phyloP scores from a whole-genome alignment of 495 filamentous ascomycete genomes.

The Aspergillus hancockii region DNA sequence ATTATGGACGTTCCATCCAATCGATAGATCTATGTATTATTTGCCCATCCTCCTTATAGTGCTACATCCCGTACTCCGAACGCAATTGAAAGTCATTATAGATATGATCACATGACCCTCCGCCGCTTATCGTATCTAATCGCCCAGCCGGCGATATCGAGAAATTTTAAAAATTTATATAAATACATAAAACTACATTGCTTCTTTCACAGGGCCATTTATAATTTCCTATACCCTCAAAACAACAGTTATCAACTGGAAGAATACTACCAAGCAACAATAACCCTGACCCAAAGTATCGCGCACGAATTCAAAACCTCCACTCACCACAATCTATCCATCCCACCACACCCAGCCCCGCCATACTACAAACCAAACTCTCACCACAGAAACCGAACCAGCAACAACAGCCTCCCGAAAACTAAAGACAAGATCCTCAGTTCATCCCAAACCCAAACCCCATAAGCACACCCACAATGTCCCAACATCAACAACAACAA shows the following conservation, averaged over 20 bases:
- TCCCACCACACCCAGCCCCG: neutral
- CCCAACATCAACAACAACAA: constrained; percentile 21
- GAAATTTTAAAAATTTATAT: constrained; percentile 15
- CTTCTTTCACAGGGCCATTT: neutral
- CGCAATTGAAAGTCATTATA: neutral
- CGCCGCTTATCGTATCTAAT: constrained; percentile 28
- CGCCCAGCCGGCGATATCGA: constrained; percentile 9
- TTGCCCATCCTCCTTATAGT: neutral
- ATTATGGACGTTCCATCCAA: neutral
- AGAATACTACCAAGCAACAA: neutral
- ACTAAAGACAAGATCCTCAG: neutral
- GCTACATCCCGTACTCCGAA: too few relatives aligned
- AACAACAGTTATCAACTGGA: neutral
- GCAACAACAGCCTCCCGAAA: neutral
- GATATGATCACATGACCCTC: constrained; percentile 20
- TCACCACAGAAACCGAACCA: constrained; percentile 8
- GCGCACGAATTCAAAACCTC: neutral
- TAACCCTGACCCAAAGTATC: neutral
- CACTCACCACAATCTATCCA: neutral
- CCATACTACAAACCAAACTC: neutral
- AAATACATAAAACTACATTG: neutral
- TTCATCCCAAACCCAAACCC: constrained; percentile 4
- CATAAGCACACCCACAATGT: constrained; percentile 26
- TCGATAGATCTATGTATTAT: too few relatives aligned
- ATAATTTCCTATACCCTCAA: neutral